Percentiles rank a stretch among this genome's conserved stretches.
Evolutionary conservation across 2,329 filamentous ascomycete species (phyloP).

Genomic region (Cercospora zeina): DNA sequence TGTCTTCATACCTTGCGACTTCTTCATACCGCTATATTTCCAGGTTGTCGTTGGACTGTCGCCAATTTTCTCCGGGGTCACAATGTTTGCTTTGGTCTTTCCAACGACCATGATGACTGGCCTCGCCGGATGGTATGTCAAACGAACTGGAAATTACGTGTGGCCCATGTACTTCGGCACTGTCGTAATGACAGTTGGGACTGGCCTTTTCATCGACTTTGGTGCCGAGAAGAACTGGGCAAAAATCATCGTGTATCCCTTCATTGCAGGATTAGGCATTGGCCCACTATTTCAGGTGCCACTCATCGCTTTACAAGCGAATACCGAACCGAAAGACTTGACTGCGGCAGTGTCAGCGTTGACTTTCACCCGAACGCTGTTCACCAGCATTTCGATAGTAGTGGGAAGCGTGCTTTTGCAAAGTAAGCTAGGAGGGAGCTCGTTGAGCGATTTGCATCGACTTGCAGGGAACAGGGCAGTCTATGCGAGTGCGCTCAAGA

Average conservation of each 20-base stretch:
- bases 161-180: slow-evolving; percentile 50
- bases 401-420: slow-evolving; percentile 55
- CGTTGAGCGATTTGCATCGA: slow-evolving; percentile 43
- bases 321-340: slow-evolving; percentile 48
- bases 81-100: slow-evolving; percentile 61
- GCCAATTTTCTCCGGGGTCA: slow-evolving; percentile 60
- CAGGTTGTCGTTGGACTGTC: slow-evolving; percentile 65
- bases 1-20: slow-evolving; percentile 64
- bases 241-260: slow-evolving; percentile 51
- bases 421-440: slow-evolving; percentile 38
- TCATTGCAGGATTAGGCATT: slow-evolving; percentile 54
- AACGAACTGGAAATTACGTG: slow-evolving; percentile 52
- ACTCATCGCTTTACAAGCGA: slow-evolving; percentile 58
- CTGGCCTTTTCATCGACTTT: slow-evolving; percentile 51
- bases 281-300: slow-evolving; percentile 58
- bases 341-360: slow-evolving; percentile 56
- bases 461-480: slow-evolving; percentile 47
- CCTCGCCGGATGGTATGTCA: slow-evolving; percentile 50
- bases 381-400: slow-evolving; percentile 51
- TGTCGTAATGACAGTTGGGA: slow-evolving; percentile 48
- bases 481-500: slow-evolving; percentile 52
- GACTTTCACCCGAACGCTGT: slow-evolving; percentile 50
- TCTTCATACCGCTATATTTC: slow-evolving; percentile 73
- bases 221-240: slow-evolving; percentile 42
- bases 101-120: slow-evolving; percentile 50